phyloP scores from a whole-genome alignment of 768 basidiomycete genomes.

The Podaxis sp. region DNA sequence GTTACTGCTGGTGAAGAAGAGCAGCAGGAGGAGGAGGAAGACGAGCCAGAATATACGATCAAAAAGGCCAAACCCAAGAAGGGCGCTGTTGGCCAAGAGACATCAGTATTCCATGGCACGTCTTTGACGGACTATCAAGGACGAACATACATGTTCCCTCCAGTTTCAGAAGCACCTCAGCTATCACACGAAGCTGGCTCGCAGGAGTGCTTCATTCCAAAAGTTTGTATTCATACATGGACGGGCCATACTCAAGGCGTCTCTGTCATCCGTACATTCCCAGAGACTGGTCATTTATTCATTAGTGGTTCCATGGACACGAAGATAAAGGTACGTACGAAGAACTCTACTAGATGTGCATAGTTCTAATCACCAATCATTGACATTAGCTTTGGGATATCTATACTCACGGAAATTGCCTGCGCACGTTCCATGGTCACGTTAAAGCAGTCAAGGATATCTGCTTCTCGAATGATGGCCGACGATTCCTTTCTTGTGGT shows the following conservation, averaged over 20 bases:
- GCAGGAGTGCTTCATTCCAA: constrained; percentile 92
- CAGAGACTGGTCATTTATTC: constrained; percentile 87
- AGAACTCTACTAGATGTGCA: background rate
- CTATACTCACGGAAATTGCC: constrained; percentile 93
- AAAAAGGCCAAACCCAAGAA: constrained; percentile 80
- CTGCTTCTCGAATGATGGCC: constrained; percentile 91
- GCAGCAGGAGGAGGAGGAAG: constrained; percentile 62
- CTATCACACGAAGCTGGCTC: constrained; percentile 75
- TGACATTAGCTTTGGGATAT: constrained; percentile 89
- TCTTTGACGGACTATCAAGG: constrained; percentile 97
- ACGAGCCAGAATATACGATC: constrained; percentile 50
- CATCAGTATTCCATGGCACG: constrained; percentile 96
- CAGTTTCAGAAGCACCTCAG: constrained; percentile 82
- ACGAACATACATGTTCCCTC: constrained; percentile 95
- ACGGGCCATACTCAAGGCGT: constrained; percentile 97
- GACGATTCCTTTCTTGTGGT: constrained; percentile 83
- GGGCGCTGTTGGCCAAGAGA: constrained; percentile 81
- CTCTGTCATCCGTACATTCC: constrained; percentile 90
- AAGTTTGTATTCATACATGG: constrained; percentile 95
- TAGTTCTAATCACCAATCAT: constrained; percentile 13
- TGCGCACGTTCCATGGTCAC: constrained; percentile 97
- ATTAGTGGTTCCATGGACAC: constrained; percentile 98
- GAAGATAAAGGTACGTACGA: constrained; percentile 77
- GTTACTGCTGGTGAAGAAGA: constrained; percentile 57
- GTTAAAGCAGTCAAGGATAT: constrained; percentile 96